phyloP scores from a whole-genome alignment of 2,329 filamentous ascomycete genomes.

The Colletotrichum sp. region DNA sequence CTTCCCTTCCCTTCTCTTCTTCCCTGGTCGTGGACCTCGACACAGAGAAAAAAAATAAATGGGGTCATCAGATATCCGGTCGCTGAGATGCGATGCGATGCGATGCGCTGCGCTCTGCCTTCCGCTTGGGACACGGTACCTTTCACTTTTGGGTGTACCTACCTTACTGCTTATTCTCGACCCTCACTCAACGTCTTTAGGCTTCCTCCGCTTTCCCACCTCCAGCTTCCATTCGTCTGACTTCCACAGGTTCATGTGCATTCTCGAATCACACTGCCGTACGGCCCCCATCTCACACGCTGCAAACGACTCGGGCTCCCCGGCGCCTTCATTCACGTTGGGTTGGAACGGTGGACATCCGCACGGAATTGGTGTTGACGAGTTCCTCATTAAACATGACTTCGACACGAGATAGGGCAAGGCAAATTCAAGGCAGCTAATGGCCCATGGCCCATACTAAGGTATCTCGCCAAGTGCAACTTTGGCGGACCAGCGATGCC shows the following conservation, averaged over 20 bases:
- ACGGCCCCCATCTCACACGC: neutral
- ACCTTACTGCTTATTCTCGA: neutral
- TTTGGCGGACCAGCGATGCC: neutral
- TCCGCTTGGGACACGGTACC: neutral
- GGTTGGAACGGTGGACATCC: neutral
- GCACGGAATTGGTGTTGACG: neutral
- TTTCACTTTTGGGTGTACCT: neutral
- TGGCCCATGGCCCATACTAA: neutral
- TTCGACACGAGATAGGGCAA: neutral
- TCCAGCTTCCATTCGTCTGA: neutral
- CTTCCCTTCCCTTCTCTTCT: neutral
- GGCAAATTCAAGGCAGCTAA: neutral
- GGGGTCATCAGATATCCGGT: neutral
- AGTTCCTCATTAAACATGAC: neutral
- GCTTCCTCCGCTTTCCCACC: neutral
- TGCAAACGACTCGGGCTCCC: neutral
- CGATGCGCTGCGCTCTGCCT: neutral
- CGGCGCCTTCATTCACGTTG: neutral
- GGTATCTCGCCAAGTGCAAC: neutral
- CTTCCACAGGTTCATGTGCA: neutral
- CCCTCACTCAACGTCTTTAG: neutral
- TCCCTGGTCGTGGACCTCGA: neutral
- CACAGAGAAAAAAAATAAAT: neutral
- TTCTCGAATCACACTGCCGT: neutral
- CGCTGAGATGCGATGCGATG: neutral